Evolutionary conservation across 495 filamentous ascomycete genomes (phyloP), one percentile per base, ranked within the genome.

Genomic region (Ascobolus immersus): DNA sequence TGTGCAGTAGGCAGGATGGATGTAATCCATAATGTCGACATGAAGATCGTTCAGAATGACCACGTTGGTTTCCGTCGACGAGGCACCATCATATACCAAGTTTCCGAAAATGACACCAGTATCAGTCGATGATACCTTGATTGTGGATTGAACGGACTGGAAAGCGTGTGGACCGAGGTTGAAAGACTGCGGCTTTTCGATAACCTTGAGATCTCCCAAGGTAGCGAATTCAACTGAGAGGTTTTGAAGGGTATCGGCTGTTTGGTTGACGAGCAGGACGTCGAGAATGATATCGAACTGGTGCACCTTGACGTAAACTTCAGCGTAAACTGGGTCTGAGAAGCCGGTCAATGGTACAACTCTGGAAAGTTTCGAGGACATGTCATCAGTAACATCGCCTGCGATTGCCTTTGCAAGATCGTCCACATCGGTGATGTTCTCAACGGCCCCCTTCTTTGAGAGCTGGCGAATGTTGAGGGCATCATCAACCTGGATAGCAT

Each of bases 21-120:
- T 99, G 56, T 99, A 99, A 55, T 99, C 89, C 89, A 99, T 99
- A 46, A 99, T 94, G 51, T 99, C 89, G 39, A 93, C 86, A 51
- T 94, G 89, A 21, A 99, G 73, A 51, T 99, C 89, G 53, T 94
- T 94, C 29, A 99, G 67, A 43, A 99, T 99, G 45, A 99, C 89
- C 6, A 94, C 86, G 43, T 91, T 86, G 44, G 72, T 80, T 54
- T 99, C 89, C 3, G 82, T 92, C 30, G 77, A 86, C 54, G 79
- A 82, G 3, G 84, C 67, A 22, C 86, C 86, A 39, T 99, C 89
- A 52, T 99, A 99, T 19, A 99, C 78, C 14, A 99, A 81, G 51
- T 99, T 99, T 31, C 89, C 89, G 48, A 99, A 99, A 44, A 99
- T 99, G 39, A 99, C 89, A 39, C 89, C 89, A 1, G 89, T 94